phyloP scores from a whole-genome alignment of 2,329 filamentous ascomycete genomes.

The Fusarium torreyae region DNA sequence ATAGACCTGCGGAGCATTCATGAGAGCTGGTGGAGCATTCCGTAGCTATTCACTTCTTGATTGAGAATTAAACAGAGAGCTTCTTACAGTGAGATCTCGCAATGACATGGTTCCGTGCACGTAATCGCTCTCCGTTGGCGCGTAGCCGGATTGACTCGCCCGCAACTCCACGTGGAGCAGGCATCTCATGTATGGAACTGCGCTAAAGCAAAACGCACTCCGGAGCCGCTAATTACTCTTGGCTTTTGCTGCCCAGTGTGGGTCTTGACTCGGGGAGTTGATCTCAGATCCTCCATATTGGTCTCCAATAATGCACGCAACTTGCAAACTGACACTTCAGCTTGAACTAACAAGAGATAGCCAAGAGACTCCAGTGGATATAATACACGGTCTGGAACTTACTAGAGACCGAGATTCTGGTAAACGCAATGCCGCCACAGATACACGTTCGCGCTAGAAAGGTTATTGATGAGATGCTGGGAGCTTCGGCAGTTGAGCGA shows the following conservation, averaged over 20 bases:
- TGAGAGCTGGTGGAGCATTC: conserved; percentile 76
- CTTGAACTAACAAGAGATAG: background rate
- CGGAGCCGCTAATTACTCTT: conserved; percentile 15
- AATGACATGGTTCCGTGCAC: conserved; percentile 38
- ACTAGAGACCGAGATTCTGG: conserved; percentile 5
- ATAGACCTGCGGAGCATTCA: conserved; percentile 74
- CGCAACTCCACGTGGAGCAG: conserved; percentile 26
- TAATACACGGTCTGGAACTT: background rate
- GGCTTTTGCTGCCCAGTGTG: background rate
- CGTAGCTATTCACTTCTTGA: conserved; percentile 36
- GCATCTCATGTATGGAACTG: conserved; percentile 3
- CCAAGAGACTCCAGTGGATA: background rate
- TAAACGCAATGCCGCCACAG: conserved; percentile 29
- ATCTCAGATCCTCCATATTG: conserved; percentile 9
- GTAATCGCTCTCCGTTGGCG: conserved; percentile 22
- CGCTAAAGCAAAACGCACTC: conserved; percentile 6
- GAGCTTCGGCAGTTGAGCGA: conserved; percentile 22
- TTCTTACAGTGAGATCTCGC: conserved; percentile 13
- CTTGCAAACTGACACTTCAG: background rate
- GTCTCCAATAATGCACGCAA: too few species aligned
- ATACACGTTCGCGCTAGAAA: conserved; percentile 30
- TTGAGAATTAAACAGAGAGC: conserved; percentile 1
- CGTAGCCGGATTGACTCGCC: background rate
- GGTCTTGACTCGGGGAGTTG: conserved; percentile 8
- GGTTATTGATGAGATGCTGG: background rate